Conservation (phyloP, 192 early-diverging fungal species). For the Coemansia aciculifera region DNA sequence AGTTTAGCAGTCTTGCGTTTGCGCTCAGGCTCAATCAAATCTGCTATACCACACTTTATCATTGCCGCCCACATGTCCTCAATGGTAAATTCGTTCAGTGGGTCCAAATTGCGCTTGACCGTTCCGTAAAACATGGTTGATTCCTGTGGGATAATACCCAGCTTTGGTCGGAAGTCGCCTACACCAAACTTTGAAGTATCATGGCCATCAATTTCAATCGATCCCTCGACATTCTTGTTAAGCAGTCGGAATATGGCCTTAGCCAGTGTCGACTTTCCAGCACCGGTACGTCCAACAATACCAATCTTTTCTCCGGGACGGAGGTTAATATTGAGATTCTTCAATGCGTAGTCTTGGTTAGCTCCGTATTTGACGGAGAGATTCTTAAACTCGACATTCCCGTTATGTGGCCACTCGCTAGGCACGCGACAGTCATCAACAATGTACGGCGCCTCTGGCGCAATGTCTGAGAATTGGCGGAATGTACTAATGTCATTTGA, state of each 20-base stretch:
- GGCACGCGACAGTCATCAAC: conserved; percentile 34
- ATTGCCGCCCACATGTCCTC: conserved; percentile 65
- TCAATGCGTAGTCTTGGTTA: conserved; percentile 55
- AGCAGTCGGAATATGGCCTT: conserved; percentile 66
- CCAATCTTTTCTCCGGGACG: conserved; percentile 63
- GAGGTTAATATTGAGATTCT: conserved; percentile 60
- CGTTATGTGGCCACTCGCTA: conserved; percentile 61
- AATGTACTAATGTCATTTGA: neutral
- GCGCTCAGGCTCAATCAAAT: neutral
- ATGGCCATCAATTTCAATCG: conserved; percentile 69
- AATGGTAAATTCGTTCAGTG: conserved; percentile 52
- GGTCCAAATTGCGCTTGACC: conserved; percentile 66
- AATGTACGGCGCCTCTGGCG: conserved; percentile 34
- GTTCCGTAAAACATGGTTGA: conserved; percentile 64
- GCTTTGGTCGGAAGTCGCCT: conserved; percentile 38
- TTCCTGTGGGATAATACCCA: conserved; percentile 69
- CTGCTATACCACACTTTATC: conserved; percentile 12
- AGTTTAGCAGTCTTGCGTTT: neutral
- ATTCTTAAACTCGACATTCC: conserved; percentile 61
- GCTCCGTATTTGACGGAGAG: conserved; percentile 63
- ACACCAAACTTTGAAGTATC: conserved; percentile 65
- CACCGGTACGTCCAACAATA: conserved; percentile 78
- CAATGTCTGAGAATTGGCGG: conserved; percentile 41
- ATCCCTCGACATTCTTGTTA: conserved; percentile 49
- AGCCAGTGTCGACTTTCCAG: conserved; percentile 65